phyloP scores from a whole-genome alignment of 345 rosid species.

The Murraya paniculata region DNA sequence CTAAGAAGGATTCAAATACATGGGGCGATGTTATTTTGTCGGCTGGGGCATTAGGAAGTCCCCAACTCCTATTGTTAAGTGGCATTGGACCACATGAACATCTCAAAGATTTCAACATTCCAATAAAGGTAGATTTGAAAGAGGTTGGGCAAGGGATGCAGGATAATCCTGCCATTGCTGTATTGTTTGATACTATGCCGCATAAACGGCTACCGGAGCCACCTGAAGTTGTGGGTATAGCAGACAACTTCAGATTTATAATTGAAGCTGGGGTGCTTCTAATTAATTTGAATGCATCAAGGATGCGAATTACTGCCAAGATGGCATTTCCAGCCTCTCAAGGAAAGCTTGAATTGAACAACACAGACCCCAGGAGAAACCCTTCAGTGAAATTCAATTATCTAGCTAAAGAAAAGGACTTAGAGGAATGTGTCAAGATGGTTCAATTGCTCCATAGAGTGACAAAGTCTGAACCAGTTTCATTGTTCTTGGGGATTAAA shows the following conservation, averaged over 20 bases:
- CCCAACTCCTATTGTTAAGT: slow-evolving; percentile 63
- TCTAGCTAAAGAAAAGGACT: slow-evolving; percentile 45
- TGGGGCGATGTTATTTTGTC: slow-evolving; percentile 64
- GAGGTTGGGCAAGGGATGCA: slow-evolving; percentile 56
- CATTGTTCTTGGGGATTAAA: slow-evolving; percentile 39
- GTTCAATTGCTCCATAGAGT: slow-evolving; percentile 49
- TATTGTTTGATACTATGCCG: slow-evolving; percentile 39
- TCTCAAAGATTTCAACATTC: slow-evolving; percentile 44
- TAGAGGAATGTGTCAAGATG: slow-evolving; percentile 56
- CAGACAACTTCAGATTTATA: slow-evolving; percentile 49
- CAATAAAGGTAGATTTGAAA: slow-evolving; percentile 31
- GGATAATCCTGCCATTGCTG: slow-evolving; percentile 57
- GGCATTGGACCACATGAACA: slow-evolving; percentile 62
- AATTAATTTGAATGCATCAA: slow-evolving; percentile 40
- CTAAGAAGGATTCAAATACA: slow-evolving; percentile 22
- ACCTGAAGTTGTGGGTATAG: slow-evolving; percentile 66
- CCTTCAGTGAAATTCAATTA: slow-evolving; percentile 70
- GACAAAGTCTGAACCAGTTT: slow-evolving; percentile 48
- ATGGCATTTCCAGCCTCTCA: slow-evolving; percentile 64
- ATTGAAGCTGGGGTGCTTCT: slow-evolving; percentile 54
- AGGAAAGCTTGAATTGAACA: slow-evolving; percentile 56
- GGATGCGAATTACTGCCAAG: slow-evolving; percentile 53
- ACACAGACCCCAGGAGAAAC: slow-evolving; percentile 56
- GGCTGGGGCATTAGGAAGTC: slow-evolving; percentile 78
- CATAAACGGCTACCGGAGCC: slow-evolving; percentile 51